Conservation (phyloP, 164 flowering plant species). For the Stephania japonica region DNA sequence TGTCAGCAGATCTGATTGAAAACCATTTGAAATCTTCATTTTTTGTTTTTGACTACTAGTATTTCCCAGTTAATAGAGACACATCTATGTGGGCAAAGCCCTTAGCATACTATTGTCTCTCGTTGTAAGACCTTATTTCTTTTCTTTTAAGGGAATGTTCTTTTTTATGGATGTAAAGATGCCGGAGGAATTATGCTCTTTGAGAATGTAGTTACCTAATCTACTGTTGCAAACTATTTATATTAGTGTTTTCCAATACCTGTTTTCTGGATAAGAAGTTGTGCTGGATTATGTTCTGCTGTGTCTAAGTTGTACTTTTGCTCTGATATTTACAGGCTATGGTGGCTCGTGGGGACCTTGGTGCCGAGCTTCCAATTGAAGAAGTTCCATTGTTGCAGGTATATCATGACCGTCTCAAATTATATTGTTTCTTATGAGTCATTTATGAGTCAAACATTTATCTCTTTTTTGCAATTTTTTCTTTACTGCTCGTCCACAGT, state of each 20-base stretch:
- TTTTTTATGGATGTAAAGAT: no score
- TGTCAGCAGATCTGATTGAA: no score
- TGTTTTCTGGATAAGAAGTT: not conserved
- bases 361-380: slow-evolving; percentile 98
- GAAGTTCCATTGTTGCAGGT: slow-evolving; percentile 97
- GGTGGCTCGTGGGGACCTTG: slow-evolving; percentile 99
- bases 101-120: no score
- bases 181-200: no score
- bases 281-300: not conserved
- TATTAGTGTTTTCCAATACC: not conserved
- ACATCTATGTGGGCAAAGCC: no score
- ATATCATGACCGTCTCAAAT: slow-evolving; percentile 9
- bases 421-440: not conserved
- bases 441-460: not conserved
- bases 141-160: no score
- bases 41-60: no score
- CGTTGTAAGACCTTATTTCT: no score
- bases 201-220: no score
- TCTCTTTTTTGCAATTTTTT: not conserved
- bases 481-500: not conserved
- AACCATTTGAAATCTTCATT: no score
- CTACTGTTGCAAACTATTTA: not conserved
- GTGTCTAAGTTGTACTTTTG: not conserved
- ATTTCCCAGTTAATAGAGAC: no score
- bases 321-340: slow-evolving; percentile 56